These are phyloP conservation scores for Crucibulum laeve DNA, from an alignment of 768 basidiomycete species.

Conservation along the genomic window DNA sequence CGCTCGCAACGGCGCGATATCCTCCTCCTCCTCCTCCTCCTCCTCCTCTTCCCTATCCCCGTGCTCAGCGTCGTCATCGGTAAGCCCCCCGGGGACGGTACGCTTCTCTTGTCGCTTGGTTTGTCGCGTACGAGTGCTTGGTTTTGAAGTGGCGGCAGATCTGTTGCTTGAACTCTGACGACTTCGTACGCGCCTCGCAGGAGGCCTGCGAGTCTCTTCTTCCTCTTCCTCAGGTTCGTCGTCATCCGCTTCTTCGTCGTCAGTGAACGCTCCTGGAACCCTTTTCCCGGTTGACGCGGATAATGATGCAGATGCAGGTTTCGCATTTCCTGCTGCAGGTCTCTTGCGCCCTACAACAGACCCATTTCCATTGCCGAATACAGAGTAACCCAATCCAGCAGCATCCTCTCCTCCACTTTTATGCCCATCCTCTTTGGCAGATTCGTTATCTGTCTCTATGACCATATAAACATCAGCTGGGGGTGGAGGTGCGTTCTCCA, in stretches of 20 bases:
- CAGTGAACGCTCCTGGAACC: conserved; percentile 44
- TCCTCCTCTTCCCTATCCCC: conserved; percentile 26
- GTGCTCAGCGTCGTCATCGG: conserved; percentile 16
- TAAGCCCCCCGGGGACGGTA: conserved; percentile 11
- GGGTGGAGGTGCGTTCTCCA: background rate
- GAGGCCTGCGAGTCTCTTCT: conserved; percentile 12
- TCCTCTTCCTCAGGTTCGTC: conserved; percentile 23
- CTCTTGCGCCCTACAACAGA: background rate
- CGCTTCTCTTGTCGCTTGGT: background rate
- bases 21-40: conserved; percentile 29
- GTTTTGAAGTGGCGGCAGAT: background rate
- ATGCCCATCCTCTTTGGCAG: conserved; percentile 8
- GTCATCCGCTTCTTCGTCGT: conserved; percentile 32
- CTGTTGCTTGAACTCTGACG: conserved; percentile 5
- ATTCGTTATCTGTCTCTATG: conserved; percentile 14
- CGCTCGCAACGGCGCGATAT: conserved; percentile 33
- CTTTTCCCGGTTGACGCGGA: conserved; percentile 12
- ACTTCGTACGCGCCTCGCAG: conserved; percentile 6
- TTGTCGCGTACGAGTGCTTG: conserved; percentile 3
- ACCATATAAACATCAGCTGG: conserved; percentile 13
- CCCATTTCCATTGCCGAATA: conserved; percentile 15
- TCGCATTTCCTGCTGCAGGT: background rate
- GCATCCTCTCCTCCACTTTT: conserved; percentile 14
- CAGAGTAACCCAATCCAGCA: conserved; percentile 20
- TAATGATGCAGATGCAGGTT: conserved; percentile 9